Base-by-base conservation (phyloP, 345 rosid species). In the Citrus unshiu region DNA sequence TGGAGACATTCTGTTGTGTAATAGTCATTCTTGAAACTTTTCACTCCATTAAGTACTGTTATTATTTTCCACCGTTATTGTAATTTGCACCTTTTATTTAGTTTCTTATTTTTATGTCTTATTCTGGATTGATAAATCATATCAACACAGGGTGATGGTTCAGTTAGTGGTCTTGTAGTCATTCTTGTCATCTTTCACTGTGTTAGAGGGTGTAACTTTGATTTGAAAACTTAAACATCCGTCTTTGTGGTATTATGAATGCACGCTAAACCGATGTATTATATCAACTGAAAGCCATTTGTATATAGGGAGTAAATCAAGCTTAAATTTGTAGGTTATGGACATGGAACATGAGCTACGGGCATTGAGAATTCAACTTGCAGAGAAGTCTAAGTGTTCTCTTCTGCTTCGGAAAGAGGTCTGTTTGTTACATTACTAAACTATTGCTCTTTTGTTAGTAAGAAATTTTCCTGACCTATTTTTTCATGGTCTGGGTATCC, bases 291-390 rank as follows among this genome's bases (percentile, higher is more conserved):
- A 68, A 46, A 59, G 12, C 24, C 57, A 74, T 76, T 61, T 69
- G 10, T 54, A 56, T 21, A 71, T 74, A 57, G 34, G 69, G 56
- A 70, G 39, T 70, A 69, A 67, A 37, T 68, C 74, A 57, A 32
- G 77, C 39, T 29, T 75, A 13, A 43, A 51, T 69, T 82, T 83
- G 77, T 81, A 94, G 98, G 98, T 92, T 57, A 92, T 91, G 98
- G 98, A 92, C 89, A 92, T 94, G 98, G 95, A 92, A 73, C 88
- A 90, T 85, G 98, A 94, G 84, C 90, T 94, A 75, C 87, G 76
- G 69, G 98, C 98, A 76, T 80, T 94, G 59, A 87, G 98, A 84
- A 84, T 77, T 84, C 98, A 92, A 85, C 95, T 92, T 80, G 91
- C 86, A 60, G 93, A 92, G 87, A 94, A 94, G 85, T 88, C 95